These are phyloP conservation scores for Bryum argenteum DNA, from an alignment of 225 moss, liverwort and hornwort genomes.

Conservation along the genomic window DNA sequence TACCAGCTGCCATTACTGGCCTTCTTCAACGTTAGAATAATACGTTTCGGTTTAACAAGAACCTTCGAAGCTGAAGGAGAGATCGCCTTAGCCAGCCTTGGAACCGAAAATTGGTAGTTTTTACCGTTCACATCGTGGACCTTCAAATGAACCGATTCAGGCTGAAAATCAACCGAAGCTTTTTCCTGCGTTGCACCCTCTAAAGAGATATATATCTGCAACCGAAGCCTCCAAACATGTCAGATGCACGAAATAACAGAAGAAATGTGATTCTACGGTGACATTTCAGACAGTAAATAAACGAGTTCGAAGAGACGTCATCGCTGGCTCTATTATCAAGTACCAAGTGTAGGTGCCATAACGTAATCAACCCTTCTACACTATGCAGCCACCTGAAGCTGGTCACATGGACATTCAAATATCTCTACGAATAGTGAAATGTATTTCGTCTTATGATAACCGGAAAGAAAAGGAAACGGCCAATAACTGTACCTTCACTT, in stretches of 20 bases:
- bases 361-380: not conserved
- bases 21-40: slow-evolving; percentile 58
- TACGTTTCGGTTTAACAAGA: slow-evolving; percentile 57
- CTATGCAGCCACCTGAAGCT: not conserved
- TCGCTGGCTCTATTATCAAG: not conserved
- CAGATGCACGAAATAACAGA: slow-evolving; percentile 10
- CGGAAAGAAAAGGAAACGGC: not conserved
- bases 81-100: slow-evolving; percentile 44
- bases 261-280: not conserved
- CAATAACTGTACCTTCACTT: slow-evolving; percentile 50
- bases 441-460: not conserved
- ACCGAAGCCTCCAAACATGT: not conserved
- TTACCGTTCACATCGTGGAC: slow-evolving; percentile 57
- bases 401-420: no score
- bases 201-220: slow-evolving; percentile 62
- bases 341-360: not conserved
- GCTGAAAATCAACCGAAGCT: slow-evolving; percentile 46
- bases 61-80: slow-evolving; percentile 48
- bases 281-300: not conserved
- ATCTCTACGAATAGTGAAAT: no score
- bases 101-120: slow-evolving; percentile 56
- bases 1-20: slow-evolving; percentile 50
- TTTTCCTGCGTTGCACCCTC: slow-evolving; percentile 61
- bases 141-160: slow-evolving; percentile 46
- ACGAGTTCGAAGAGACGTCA: not conserved